phyloP scores from a whole-genome alignment of 2,329 filamentous ascomycete species.

The Setomelanomma holmii region DNA sequence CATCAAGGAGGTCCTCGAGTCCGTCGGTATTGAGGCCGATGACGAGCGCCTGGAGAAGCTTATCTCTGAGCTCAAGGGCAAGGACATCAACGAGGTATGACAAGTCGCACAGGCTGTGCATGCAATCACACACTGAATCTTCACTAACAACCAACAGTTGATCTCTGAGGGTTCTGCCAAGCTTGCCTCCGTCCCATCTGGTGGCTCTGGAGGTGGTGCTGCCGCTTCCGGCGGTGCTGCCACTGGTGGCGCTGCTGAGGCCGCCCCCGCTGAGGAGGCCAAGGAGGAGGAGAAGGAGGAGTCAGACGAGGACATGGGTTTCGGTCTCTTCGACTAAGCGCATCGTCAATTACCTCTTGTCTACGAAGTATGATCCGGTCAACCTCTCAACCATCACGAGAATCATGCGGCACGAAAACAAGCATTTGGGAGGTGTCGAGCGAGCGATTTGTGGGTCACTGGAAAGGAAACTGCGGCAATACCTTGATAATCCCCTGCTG shows the following conservation, averaged over 20 bases:
- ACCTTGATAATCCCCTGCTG: conserved; percentile 27
- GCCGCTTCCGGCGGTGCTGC: conserved; percentile 69
- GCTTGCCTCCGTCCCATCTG: conserved; percentile 96
- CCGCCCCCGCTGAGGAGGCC: conserved; percentile 62
- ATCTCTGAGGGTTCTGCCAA: conserved; percentile 89
- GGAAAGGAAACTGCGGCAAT: conserved; percentile 27
- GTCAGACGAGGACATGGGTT: conserved; percentile 77
- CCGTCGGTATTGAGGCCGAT: conserved; percentile 95
- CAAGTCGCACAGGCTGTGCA: neutral
- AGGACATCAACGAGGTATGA: conserved; percentile 88
- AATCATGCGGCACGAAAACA: conserved; percentile 41
- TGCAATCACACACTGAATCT: conserved; percentile 13
- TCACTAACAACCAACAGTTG: conserved; percentile 65
- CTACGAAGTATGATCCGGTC: conserved; percentile 39
- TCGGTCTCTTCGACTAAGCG: conserved; percentile 71
- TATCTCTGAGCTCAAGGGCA: conserved; percentile 88
- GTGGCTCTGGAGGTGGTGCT: conserved; percentile 75
- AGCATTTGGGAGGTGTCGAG: conserved; percentile 46
- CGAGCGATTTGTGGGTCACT: conserved; percentile 38
- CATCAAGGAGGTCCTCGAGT: conserved; percentile 81
- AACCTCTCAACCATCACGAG: conserved; percentile 38
- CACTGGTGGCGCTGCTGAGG: conserved; percentile 64
- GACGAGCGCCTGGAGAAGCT: conserved; percentile 82
- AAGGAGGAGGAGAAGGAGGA: conserved; percentile 82
- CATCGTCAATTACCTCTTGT: conserved; percentile 28